phyloP scores from a whole-genome alignment of 768 basidiomycete species.

The Tylopilus sp. region DNA sequence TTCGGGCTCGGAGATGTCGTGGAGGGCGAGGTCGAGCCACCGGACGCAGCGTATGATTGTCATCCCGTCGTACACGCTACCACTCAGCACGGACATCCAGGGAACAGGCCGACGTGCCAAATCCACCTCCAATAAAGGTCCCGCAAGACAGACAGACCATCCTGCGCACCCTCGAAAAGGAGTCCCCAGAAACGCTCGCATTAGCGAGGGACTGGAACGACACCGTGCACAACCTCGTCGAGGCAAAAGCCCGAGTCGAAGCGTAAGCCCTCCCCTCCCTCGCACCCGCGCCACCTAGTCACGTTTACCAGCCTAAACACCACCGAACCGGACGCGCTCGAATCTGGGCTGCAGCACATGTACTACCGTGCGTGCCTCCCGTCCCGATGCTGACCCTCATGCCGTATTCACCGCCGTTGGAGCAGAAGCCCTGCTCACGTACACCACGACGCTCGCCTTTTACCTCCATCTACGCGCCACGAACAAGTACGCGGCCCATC shows the following conservation, averaged over 20 bases:
- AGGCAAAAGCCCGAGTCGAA: conserved; percentile 50
- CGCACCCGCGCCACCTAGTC: not conserved
- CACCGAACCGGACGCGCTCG: conserved; percentile 48
- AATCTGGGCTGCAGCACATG: conserved; percentile 71
- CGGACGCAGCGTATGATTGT: conserved; percentile 28
- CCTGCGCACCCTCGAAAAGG: conserved; percentile 69
- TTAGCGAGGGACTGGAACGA: conserved; percentile 84
- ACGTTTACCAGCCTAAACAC: conserved; percentile 43
- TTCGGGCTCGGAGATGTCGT: conserved; percentile 73
- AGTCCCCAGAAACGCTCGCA: conserved; percentile 74
- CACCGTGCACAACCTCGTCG: conserved; percentile 50
- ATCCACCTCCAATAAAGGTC: conserved; percentile 19
- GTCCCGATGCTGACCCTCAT: not conserved
- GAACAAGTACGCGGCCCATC: conserved; percentile 58
- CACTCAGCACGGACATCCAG: conserved; percentile 16
- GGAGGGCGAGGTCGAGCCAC: conserved; percentile 32
- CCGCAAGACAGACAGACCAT: conserved; percentile 58
- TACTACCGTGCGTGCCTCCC: conserved; percentile 75
- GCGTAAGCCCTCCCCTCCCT: conserved; percentile 40
- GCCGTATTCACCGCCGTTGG: not conserved
- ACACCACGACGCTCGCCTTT: conserved; percentile 87
- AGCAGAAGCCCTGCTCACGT: conserved; percentile 85
- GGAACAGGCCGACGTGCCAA: conserved; percentile 5
- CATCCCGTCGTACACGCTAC: not conserved
- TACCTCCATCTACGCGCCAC: conserved; percentile 84